Evolutionary conservation across 2,329 filamentous ascomycete species (phyloP), one percentile per base, ranked within the genome.

Genomic region (Sclerotinia minor): DNA sequence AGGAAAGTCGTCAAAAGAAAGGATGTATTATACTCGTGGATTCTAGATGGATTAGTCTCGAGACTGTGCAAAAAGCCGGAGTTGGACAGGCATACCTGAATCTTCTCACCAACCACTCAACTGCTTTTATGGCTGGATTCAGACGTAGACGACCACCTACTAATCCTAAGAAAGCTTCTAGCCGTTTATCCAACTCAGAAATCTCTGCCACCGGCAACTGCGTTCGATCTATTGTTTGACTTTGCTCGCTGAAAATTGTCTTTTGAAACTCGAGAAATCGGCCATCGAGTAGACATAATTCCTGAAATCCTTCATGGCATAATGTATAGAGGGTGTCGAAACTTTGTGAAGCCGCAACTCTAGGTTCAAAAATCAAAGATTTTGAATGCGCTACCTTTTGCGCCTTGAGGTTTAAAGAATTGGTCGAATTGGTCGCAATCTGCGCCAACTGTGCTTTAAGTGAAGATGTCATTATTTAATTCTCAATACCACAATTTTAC

Each of bases 381-480:
- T 97, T 94, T 72, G 92, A 92, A 81, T 99, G 95, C 71, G 92
- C 88, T 70, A 91, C 87, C 80, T 93, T 94, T 81, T 97, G 93
- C 75, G 94, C 92, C 81, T 96, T 97, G 74, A 97, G 85, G 78
- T 98, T 92, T 76, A 98, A 87, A 73, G 94, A 90, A 77, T 94
- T 90, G 74, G 94, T 96, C 75, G 92, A 96, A 76, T 91, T 92
- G 73, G 91, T 89, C 74, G 94, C 92, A 77, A 99, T 94, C 78
- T 92, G 89, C 83, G 94, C 92, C 82, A 99, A 84, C 85, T 99
- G 96, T 82, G 92, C 89, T 80, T 94, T 91, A 74, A 99, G 90
- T 77, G 92, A 89, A 70, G 93, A 92, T 75, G 89, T 85, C 92
- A 96, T 97, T 68, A 53, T 54, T 32, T 53, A 45, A 54, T 45